Conservation (phyloP, 352 stramenopile species). For the Phytophthora constricta region DNA sequence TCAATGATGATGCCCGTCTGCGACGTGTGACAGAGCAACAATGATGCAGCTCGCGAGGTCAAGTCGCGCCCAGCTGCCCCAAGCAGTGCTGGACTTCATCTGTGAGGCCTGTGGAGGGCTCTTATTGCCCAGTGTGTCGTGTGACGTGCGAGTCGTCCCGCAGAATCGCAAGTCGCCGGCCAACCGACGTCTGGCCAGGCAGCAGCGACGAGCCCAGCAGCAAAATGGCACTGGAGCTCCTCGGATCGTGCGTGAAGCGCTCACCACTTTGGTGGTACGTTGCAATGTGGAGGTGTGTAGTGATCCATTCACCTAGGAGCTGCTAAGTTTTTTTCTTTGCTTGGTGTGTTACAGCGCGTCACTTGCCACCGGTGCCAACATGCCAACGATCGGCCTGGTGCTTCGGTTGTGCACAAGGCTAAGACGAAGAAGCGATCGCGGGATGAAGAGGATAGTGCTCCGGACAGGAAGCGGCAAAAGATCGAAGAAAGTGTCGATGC, state of each 20-base stretch:
- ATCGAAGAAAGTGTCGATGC: neutral
- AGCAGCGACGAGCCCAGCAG: constrained; percentile 40
- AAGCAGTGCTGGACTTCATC: constrained; percentile 63
- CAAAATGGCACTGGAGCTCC: constrained; percentile 20
- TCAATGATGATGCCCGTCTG: no score
- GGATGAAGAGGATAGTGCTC: constrained; percentile 10
- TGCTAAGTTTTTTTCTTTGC: constrained; percentile 2
- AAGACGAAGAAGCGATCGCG: constrained; percentile 54
- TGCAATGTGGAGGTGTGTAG: no score
- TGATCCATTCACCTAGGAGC: no score
- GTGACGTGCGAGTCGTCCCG: constrained; percentile 56
- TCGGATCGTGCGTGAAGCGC: constrained; percentile 29
- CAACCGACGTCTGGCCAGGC: constrained; percentile 61
- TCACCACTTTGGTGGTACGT: constrained; percentile 52
- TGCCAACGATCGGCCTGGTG: constrained; percentile 47
- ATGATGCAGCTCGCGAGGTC: constrained; percentile 60
- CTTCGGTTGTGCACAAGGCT: constrained; percentile 53
- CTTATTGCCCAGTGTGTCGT: constrained; percentile 64
- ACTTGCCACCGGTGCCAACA: constrained; percentile 67
- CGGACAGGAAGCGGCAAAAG: constrained; percentile 42
- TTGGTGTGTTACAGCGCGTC: constrained; percentile 41
- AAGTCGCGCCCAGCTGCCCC: constrained; percentile 45
- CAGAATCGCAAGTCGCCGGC: constrained; percentile 40
- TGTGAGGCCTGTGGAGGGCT: constrained; percentile 71
- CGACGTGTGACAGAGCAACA: constrained; percentile 38